A percentile compares a stretch with the other conserved stretches of the same genome.
phyloP scores from a whole-genome alignment of 345 rosid species.

The Salix viminalis region DNA sequence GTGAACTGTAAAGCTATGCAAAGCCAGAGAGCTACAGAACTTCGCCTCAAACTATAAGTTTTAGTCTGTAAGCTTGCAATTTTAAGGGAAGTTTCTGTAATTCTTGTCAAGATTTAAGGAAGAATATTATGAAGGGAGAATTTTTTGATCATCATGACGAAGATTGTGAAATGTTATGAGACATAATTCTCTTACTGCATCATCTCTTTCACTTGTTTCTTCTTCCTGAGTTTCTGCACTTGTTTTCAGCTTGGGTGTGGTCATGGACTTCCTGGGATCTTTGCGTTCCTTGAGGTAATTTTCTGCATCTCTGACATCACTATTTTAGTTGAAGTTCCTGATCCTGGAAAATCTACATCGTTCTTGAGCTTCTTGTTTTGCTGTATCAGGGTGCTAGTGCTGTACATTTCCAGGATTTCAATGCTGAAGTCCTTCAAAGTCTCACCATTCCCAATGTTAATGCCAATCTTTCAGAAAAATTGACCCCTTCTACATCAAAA shows the following conservation, averaged over 20 bases:
- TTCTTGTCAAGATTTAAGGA: not conserved
- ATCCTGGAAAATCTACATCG: constrained; percentile 5
- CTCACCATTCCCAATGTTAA: constrained; percentile 79
- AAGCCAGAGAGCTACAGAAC: not conserved
- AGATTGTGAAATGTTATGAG: not conserved
- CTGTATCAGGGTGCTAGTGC: constrained; percentile 54
- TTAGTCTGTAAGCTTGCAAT: not conserved
- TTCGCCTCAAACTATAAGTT: not conserved
- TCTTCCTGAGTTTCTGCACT: constrained; percentile 11
- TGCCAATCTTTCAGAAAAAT: constrained; percentile 39
- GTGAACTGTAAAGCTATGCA: not conserved
- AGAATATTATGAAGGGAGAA: not conserved
- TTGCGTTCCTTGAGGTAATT: constrained; percentile 70
- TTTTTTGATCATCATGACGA: no score
- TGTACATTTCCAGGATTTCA: constrained; percentile 87
- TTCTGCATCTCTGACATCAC: constrained; percentile 4
- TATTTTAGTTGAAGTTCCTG: not conserved
- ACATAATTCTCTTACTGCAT: not conserved
- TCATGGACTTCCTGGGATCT: constrained; percentile 86
- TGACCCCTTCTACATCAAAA: constrained; percentile 14
- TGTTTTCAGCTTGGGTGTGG: constrained; percentile 90
- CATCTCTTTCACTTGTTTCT: constrained; percentile 5
- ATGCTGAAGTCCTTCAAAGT: constrained; percentile 75
- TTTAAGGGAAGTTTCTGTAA: not conserved
- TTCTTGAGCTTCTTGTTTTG: constrained; percentile 15